A percentile compares a stretch with the other conserved stretches of the same genome.
These are phyloP conservation scores for Malus hybrid DNA, from an alignment of 331 rosid genomes.

Conservation along the genomic window DNA sequence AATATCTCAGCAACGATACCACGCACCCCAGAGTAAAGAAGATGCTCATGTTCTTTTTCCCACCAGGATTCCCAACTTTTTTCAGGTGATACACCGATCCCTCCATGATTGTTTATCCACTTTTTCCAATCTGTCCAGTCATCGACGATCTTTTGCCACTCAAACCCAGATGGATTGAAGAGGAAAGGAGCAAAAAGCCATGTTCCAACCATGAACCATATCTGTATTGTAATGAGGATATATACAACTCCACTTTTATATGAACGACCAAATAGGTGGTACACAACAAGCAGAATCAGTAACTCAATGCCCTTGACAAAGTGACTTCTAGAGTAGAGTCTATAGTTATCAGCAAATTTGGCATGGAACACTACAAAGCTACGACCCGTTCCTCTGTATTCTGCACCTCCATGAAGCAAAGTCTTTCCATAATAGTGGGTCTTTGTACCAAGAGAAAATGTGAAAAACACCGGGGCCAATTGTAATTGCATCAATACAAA, in stretches of 20 bases:
- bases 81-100: slow-evolving; percentile 72
- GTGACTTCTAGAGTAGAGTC: slow-evolving; percentile 94
- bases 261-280: slow-evolving; percentile 75
- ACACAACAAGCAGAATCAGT: slow-evolving; percentile 80
- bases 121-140: slow-evolving; percentile 96
- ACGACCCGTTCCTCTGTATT: slow-evolving; percentile 89
- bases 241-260: slow-evolving; percentile 54
- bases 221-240: slow-evolving; percentile 65
- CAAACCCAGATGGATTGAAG: slow-evolving; percentile 95
- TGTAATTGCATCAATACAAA: slow-evolving; percentile 86
- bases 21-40: slow-evolving; percentile 55
- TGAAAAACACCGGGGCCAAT: slow-evolving; percentile 83
- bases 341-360: slow-evolving; percentile 86
- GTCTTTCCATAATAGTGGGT: slow-evolving; percentile 96
- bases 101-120: slow-evolving; percentile 88
- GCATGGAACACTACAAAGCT: slow-evolving; percentile 96
- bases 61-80: slow-evolving; percentile 99
- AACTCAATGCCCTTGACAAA: slow-evolving; percentile 91
- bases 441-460: slow-evolving; percentile 96
- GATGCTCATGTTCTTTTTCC: slow-evolving; percentile 87
- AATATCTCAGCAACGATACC: slow-evolving; percentile 65
- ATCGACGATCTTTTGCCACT: slow-evolving; percentile 97
- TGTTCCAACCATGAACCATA: slow-evolving; percentile 96
- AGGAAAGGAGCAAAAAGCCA: slow-evolving; percentile 99
- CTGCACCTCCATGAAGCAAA: slow-evolving; percentile 97